phyloP scores from a whole-genome alignment of 371 early-diverging fungal genomes.

The Mortierella sp. region DNA sequence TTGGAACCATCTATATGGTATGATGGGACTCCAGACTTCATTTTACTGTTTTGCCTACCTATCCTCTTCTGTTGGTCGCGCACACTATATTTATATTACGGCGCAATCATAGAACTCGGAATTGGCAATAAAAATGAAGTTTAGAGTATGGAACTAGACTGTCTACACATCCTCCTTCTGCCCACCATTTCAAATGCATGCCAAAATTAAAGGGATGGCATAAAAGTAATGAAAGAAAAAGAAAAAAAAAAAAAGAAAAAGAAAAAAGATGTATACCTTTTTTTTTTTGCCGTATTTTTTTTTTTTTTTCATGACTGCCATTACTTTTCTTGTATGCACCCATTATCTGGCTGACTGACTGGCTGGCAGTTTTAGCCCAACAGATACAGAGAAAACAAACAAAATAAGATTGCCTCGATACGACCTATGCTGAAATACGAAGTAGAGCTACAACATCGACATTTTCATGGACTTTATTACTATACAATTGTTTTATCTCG shows the following conservation, averaged over 20 bases:
- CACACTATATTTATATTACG: constrained; percentile 12
- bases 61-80: constrained; percentile 44
- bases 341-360: not conserved
- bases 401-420: too few species aligned
- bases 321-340: constrained; percentile 9
- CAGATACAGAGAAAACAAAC: not conserved
- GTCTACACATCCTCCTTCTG: not conserved
- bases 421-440: too few species aligned
- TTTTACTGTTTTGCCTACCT: constrained; percentile 39
- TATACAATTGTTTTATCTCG: not conserved
- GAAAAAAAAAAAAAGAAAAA: not conserved
- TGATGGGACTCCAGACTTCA: constrained; percentile 41
- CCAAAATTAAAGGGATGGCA: not conserved
- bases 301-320: not conserved
- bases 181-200: not conserved
- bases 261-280: constrained; percentile 2
- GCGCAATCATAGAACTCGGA: constrained; percentile 41
- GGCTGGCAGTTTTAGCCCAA: not conserved
- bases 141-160: constrained; percentile 23
- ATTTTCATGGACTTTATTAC: not conserved
- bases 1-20: constrained; percentile 32
- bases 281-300: constrained; percentile 2
- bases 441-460: not conserved
- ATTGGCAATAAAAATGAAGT: constrained; percentile 36
- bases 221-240: not conserved